These are phyloP conservation scores for Lactifluus piperatus DNA, from an alignment of 768 basidiomycete genomes.

Conservation along the genomic window DNA sequence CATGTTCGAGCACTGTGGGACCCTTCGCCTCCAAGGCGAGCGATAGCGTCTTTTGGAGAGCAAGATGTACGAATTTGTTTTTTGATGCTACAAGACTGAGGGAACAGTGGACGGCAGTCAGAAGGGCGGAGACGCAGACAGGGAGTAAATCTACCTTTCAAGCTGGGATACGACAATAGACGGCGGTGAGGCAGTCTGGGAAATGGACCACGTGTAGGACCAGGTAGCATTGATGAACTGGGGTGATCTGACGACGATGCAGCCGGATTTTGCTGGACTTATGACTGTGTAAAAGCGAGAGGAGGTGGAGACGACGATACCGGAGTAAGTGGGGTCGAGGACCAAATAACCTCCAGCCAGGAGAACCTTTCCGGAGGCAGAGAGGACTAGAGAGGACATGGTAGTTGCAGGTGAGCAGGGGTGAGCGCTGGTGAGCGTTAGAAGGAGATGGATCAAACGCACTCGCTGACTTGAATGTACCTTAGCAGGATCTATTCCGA, in stretches of 20 bases:
- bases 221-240: conserved; percentile 82
- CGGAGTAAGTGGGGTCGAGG: conserved; percentile 78
- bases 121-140: background rate
- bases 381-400: conserved; percentile 55
- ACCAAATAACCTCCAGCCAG: conserved; percentile 96
- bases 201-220: conserved; percentile 51
- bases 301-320: conserved; percentile 84
- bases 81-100: conserved; percentile 26
- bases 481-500: background rate
- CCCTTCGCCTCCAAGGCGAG: conserved; percentile 55
- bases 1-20: conserved; percentile 31
- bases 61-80: conserved; percentile 92
- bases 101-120: background rate
- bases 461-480: background rate
- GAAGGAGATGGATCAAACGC: background rate
- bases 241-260: conserved; percentile 75
- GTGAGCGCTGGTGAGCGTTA: too few species aligned
- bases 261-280: conserved; percentile 31
- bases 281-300: conserved; percentile 89
- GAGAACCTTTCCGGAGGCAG: conserved; percentile 92
- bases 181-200: conserved; percentile 21
- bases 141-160: conserved; percentile 13
- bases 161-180: conserved; percentile 25
- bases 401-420: background rate
- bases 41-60: conserved; percentile 69